Percentiles rank a stretch among this genome's conserved stretches.
Evolutionary conservation across 257 asterid species (phyloP).

Genomic region (Petunia secreta): DNA sequence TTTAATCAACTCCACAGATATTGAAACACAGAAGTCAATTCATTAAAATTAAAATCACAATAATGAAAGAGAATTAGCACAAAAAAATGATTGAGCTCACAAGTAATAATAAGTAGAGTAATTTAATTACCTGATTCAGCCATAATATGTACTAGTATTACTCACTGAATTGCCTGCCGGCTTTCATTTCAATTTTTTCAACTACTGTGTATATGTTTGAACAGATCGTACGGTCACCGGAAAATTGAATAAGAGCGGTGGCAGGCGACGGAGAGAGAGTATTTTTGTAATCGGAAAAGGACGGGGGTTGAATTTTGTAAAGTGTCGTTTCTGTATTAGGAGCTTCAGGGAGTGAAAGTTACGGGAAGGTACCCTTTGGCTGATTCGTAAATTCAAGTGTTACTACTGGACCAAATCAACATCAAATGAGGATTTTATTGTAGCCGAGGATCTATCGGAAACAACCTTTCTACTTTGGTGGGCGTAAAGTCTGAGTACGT

Average conservation of each 20-base stretch:
- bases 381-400: too few relatives aligned
- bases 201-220: background rate
- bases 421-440: too few relatives aligned
- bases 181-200: background rate
- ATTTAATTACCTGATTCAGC: slow-evolving; percentile 21
- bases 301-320: background rate
- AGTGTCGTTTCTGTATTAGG: background rate
- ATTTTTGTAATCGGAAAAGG: background rate
- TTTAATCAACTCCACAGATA: slow-evolving; percentile 12
- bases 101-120: background rate
- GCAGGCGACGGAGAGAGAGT: background rate
- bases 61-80: background rate
- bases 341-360: background rate
- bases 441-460: too few relatives aligned
- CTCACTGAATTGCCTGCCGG: background rate
- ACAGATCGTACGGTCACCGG: slow-evolving; percentile 5
- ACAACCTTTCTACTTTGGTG: too few relatives aligned
- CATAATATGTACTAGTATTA: background rate
- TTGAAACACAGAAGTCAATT: slow-evolving; percentile 1
- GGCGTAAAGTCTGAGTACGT: too few relatives aligned
- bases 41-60: background rate
- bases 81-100: background rate
- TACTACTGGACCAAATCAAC: too few relatives aligned
- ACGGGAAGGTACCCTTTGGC: background rate
- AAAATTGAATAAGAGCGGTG: background rate